A percentile compares a stretch with the other conserved stretches of the same genome.
These are phyloP conservation scores for Escallonia rubra DNA, from an alignment of 129 eudicot species.

Conservation along the genomic window DNA sequence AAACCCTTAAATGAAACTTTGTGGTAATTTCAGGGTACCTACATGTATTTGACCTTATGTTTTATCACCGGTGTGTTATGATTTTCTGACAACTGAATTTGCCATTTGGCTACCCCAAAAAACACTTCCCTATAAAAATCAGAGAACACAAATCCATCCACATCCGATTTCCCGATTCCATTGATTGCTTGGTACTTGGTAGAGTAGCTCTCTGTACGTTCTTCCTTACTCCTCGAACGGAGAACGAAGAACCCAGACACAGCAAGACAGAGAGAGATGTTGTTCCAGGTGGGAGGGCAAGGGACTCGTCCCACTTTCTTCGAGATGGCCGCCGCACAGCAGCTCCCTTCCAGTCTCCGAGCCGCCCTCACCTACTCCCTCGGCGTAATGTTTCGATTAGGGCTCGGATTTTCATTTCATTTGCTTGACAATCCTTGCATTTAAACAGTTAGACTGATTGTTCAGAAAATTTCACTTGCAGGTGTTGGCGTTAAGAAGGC, in stretches of 20 bases:
- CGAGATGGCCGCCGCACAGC: constrained; percentile 99
- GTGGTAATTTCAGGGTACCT: too few relatives aligned
- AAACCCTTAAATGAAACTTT: too few relatives aligned
- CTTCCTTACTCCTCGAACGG: constrained; percentile 7
- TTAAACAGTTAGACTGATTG: too few relatives aligned
- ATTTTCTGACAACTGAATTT: too few relatives aligned
- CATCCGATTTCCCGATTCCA: too few relatives aligned
- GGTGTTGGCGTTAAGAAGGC: constrained; percentile 93
- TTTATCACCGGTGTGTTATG: too few relatives aligned
- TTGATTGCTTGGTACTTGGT: too few relatives aligned
- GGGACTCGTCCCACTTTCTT: constrained; percentile 98
- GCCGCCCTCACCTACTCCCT: constrained; percentile 96
- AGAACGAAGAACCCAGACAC: background rate
- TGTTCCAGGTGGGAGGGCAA: constrained; percentile 99
- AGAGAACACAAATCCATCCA: background rate
- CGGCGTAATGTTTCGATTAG: constrained; percentile 45
- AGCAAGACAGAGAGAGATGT: constrained; percentile 40
- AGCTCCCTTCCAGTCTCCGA: constrained; percentile 97
- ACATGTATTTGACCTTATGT: too few relatives aligned
- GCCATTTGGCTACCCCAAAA: too few relatives aligned
- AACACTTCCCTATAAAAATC: background rate
- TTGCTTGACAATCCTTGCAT: too few relatives aligned
- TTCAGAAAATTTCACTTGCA: constrained; percentile 6
- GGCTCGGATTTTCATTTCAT: too few relatives aligned
- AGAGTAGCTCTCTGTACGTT: too few relatives aligned